Conservation (phyloP, 75 land plant genomes). For the Cupressus sempervirens region DNA sequence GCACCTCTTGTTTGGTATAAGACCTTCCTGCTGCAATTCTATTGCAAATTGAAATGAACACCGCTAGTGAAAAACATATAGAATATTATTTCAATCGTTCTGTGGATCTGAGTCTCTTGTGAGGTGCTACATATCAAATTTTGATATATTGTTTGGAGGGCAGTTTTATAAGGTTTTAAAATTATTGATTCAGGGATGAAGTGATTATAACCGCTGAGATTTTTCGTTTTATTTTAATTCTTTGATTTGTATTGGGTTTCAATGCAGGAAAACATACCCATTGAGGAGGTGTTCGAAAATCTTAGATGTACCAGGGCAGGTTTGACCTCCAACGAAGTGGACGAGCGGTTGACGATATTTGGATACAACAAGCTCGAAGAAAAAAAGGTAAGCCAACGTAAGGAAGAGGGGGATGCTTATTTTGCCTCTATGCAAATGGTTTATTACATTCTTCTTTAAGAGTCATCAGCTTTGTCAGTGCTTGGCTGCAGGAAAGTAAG, state of each 20-base stretch:
- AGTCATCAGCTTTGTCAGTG: neutral
- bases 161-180: neutral
- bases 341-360: constrained; percentile 48
- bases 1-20: neutral
- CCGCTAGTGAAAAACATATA: neutral
- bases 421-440: neutral
- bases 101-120: neutral
- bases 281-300: constrained; percentile 60
- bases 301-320: constrained; percentile 60
- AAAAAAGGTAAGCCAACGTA: constrained; percentile 26
- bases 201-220: too few relatives aligned
- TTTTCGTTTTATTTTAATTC: constrained; percentile 1
- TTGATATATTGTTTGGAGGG: neutral
- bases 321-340: constrained; percentile 46
- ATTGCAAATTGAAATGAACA: neutral
- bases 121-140: neutral
- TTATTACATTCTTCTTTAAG: neutral
- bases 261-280: constrained; percentile 51
- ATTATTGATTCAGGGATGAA: neutral
- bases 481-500: constrained; percentile 52
- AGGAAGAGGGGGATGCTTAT: neutral
- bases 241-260: too few relatives aligned
- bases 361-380: constrained; percentile 76
- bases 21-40: neutral
- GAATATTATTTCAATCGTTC: neutral